Base-by-base conservation (phyloP, 129 eudicot genomes). In the Solidago caesia region DNA sequence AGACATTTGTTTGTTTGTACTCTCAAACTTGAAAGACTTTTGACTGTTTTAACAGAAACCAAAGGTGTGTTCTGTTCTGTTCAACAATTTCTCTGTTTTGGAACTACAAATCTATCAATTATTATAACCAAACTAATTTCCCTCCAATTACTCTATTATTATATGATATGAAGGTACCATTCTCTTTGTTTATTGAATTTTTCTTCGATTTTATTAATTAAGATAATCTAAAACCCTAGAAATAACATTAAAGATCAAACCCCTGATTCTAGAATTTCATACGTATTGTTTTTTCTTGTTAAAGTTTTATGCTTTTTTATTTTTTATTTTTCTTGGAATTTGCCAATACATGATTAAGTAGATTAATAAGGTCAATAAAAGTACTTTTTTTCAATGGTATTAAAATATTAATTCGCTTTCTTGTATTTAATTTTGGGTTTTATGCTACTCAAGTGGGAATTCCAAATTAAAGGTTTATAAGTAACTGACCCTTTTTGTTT, bases 41-140 rank as follows among this genome's bases (percentile, higher is more conserved):
- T n/a, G 59, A 53, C 59, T 53, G 21, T 21, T n/a, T 53, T 6
- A 13, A 13, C 8, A 6, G 15, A 21, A 16, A 53, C 6, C 59
- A 53, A 53, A 8, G 14, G 7, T 53, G 59, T 13, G 26, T 14
- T 53, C 59, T 53, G 14, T 51, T 33, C 39, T 33, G 39, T 33
- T 33, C 2, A 33, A 33, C 41, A 42, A 64, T 49, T 45, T 33
- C 21, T 69, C 56, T 8, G 15, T 29, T 11, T n/a, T 53, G 60
- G 15, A 61, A 60, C 70, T 69, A 41, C 71, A 77, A 59, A 77
- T 4, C 70, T 10, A 41, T 78, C 70, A 47, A 33, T 33, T 1
- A 58, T 57, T 70, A 41, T 70, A 41, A 70, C 82, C 82, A 67
- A 68, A 58, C 82, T 77, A 68, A 58, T 68, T 77, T 68, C 53